Evolutionary conservation across 164 flowering plant genomes (phyloP), one percentile per base, ranked within the genome.

Genomic region (Tetrastigma voinierianum): DNA sequence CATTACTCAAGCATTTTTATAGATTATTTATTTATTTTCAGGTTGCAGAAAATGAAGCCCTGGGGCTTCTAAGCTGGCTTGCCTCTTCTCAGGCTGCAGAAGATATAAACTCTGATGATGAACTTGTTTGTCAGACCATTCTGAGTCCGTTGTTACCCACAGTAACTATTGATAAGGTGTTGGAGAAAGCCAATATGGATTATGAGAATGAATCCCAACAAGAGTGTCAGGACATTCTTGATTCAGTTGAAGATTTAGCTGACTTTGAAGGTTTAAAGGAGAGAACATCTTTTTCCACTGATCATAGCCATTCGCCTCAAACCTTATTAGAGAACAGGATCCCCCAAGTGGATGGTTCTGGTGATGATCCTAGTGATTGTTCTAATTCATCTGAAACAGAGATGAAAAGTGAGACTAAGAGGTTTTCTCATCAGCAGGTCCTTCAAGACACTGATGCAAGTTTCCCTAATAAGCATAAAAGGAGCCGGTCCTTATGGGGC

Each of bases 141-240:
- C 61, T 92, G 75, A 84, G 83, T 77, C 94, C 97, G 40, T 77
- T 90, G 65, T 66, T 92, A 65, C 90, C 94, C 19, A 78, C 82
- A 64, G 69, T 81, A 61, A 66, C 81, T 40, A 77, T 90, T 59
- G 81, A 83, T 57, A 79, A 81, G 70, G 87, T 88, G 46, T 67
- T 90, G 71, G 99, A 90, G 80, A 86, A 77, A 77, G 97, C 98
- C 64, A 83, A 76, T 73, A 59, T 74, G 43, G 92, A 86, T 65
- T 90, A 84, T 80, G 95, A 86, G 76, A 84, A 62, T 74, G 90
- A 85, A 69, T 91, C 98, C 47, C 99, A 96, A 68, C 84, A 81
- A 73, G 99, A 96, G 71, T 96, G 98, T 70, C 96, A 88, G 69
- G 99, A 96, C 71, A 96, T 93, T 72, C 99, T 96, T 75, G 97